phyloP scores from a whole-genome alignment of 768 basidiomycete genomes.

The Leccinum truebloodii region DNA sequence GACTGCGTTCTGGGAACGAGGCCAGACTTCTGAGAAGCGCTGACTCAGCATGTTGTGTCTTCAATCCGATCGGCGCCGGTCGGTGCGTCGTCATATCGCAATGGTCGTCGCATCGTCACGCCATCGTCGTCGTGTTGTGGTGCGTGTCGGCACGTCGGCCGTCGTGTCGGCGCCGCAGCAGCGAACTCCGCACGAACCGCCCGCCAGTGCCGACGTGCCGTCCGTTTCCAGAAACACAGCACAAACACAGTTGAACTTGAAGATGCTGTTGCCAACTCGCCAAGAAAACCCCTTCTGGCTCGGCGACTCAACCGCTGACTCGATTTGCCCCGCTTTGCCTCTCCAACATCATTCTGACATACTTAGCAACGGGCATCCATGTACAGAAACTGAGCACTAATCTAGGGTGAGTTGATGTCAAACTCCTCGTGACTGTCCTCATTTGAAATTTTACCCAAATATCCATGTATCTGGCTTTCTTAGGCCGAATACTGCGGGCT shows the following conservation, averaged over 20 bases:
- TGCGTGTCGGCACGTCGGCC: too few relatives aligned
- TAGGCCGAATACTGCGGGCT: slow-evolving; percentile 23
- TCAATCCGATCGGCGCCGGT: too few relatives aligned
- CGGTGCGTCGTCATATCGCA: too few relatives aligned
- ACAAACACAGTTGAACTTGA: slow-evolving; percentile 8
- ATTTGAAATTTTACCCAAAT: slow-evolving; percentile 14
- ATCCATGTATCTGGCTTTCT: slow-evolving; percentile 23
- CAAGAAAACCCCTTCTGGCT: slow-evolving; percentile 21
- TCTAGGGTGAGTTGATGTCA: slow-evolving; percentile 26
- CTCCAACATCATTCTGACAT: slow-evolving; percentile 20
- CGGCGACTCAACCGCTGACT: slow-evolving; percentile 30
- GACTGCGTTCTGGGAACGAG: too few relatives aligned
- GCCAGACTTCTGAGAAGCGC: too few relatives aligned
- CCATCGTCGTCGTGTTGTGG: too few relatives aligned
- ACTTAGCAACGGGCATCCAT: slow-evolving; percentile 19
- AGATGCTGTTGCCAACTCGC: slow-evolving; percentile 20
- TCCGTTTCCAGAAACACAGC: too few relatives aligned
- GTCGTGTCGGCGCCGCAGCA: too few relatives aligned
- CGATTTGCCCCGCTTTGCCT: slow-evolving; percentile 16
- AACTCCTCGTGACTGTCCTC: slow-evolving; percentile 14
- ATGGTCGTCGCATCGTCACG: too few relatives aligned
- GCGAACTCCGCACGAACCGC: too few relatives aligned
- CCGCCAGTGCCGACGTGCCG: too few relatives aligned
- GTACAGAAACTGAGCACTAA: slow-evolving; percentile 15
- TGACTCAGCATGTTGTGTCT: too few relatives aligned